phyloP scores from a whole-genome alignment of 768 basidiomycete genomes.

The Asterophora lycoperdoides region DNA sequence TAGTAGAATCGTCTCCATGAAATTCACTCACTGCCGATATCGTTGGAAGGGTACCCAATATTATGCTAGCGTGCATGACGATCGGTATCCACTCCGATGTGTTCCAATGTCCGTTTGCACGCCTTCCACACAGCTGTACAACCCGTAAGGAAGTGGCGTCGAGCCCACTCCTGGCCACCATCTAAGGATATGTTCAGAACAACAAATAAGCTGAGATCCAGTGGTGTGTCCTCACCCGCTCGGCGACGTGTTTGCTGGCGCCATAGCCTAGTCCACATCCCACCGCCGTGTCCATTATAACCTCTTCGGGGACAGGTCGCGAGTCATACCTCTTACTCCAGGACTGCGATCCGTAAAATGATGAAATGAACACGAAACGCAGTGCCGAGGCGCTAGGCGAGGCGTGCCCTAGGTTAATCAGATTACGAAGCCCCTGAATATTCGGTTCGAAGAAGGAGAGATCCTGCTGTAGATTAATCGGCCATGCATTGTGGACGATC shows the following conservation, averaged over 20 bases:
- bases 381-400: conserved; percentile 20
- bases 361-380: conserved; percentile 37
- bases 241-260: conserved; percentile 40
- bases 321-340: conserved; percentile 24
- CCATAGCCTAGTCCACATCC: conserved; percentile 40
- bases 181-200: conserved; percentile 10
- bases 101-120: conserved; percentile 32
- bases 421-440: conserved; percentile 40
- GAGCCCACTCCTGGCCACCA: conserved; percentile 25
- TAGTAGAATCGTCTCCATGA: too few relatives aligned
- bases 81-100: conserved; percentile 34
- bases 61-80: conserved; percentile 28
- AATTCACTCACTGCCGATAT: conserved; percentile 20
- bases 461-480: conserved; percentile 40
- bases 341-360: conserved; percentile 28
- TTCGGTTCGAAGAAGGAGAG: conserved; percentile 47
- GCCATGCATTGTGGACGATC: conserved; percentile 41
- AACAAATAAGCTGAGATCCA: not conserved
- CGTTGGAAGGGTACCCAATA: conserved; percentile 23
- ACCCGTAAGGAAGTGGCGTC: conserved; percentile 27
- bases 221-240: conserved; percentile 25
- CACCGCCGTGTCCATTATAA: conserved; percentile 24
- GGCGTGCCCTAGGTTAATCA: conserved; percentile 36
- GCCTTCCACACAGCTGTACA: conserved; percentile 30
- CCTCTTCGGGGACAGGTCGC: conserved; percentile 31